phyloP scores from a whole-genome alignment of 306 rosid species.

The Rubus idaeus region DNA sequence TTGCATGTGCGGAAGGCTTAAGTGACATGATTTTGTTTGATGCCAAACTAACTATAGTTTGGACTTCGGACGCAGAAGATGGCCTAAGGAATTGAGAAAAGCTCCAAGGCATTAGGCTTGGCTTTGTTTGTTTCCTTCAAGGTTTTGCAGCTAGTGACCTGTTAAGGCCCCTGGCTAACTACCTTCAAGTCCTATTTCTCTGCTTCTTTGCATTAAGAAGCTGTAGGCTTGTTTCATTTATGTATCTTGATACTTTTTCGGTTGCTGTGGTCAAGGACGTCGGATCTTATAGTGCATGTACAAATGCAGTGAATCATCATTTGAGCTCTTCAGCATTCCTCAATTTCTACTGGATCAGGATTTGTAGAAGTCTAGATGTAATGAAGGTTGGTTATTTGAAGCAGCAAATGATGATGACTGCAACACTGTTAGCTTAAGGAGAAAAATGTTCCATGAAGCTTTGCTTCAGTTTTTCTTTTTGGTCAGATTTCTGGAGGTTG shows the following conservation, averaged over 20 bases:
- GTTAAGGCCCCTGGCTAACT: background rate
- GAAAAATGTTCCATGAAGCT: background rate
- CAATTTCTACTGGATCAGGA: background rate
- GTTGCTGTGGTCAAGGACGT: background rate
- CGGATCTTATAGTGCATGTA: background rate
- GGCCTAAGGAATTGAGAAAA: background rate
- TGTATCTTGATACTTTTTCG: background rate
- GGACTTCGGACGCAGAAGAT: background rate
- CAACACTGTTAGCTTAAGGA: background rate
- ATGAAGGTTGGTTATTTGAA: background rate
- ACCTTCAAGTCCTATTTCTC: background rate
- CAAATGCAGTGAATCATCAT: background rate
- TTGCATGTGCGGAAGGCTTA: background rate
- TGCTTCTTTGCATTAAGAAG: constrained; percentile 2
- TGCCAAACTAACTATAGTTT: background rate
- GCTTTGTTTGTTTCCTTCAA: background rate
- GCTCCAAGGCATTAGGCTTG: background rate
- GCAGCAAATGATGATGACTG: background rate
- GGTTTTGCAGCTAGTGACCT: background rate
- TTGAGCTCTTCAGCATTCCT: background rate
- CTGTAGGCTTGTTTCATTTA: constrained; percentile 5
- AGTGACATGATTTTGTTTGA: background rate
- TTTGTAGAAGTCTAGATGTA: background rate
- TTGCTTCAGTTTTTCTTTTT: background rate
- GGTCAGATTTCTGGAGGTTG: background rate